Base-by-base conservation (phyloP, 331 rosid genomes). In the Telfairia occidentalis region DNA sequence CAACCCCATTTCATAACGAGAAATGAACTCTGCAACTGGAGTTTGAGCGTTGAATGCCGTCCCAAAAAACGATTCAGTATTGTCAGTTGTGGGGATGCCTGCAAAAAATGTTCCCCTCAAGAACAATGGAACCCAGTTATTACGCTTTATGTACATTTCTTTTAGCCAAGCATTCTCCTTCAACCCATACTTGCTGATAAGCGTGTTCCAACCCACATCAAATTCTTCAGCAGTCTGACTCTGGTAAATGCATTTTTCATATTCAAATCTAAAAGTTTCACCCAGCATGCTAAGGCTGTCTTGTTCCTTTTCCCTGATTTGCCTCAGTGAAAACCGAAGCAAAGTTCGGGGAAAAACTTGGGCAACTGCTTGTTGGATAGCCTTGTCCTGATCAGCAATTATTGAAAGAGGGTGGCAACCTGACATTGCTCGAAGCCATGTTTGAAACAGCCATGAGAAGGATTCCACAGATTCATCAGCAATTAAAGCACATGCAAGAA, bases 271-370 rank as follows among this genome's bases (percentile, higher is more conserved):
- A 34, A 94, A 87, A 30, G 82, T 85, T 67, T 85, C 77, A 76
- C 87, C 91, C 88, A 89, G 76, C 81, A 86, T 32, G 72, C 87
- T 80, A 55, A 85, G 57, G 76, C 84, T 82, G 75, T 90, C 96
- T 78, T 83, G 86, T 83, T 91, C 96, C 84, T 88, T 87, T 66
- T 84, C 96, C 82, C 85, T 90, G 29, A 89, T 83, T 88, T 94
- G 92, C 98, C 98, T 89, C 80, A 83, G 61, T 2, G 98, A 94
- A 81, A 91, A 94, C 58, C 97, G 90, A 35, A 91, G 96, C 78
- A 80, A 80, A 81, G 92, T 82, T 78, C 83, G 81, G 4, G 98
- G 97, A 78, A 94, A 90, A 37, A 87, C 90, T 71, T 85, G 84
- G 16, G 85, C 81, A 53, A 94, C 83, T 74, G 98, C 92, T 76